Conservation (phyloP, 495 filamentous ascomycete genomes). For the Aspergillus sclerotioniger region DNA sequence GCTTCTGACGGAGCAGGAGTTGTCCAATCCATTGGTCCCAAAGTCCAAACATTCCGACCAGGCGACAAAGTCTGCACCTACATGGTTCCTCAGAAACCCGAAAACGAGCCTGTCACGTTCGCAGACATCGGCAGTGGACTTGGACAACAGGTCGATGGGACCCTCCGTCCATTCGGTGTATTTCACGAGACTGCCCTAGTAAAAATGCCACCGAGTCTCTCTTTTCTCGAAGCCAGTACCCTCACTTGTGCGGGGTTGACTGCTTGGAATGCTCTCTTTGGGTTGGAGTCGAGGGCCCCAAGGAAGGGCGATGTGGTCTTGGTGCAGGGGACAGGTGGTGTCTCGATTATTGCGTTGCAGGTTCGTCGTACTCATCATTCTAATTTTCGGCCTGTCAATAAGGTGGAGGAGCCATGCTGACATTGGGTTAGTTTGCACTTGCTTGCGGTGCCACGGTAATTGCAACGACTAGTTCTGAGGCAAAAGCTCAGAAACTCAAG, state of each 20-base stretch:
- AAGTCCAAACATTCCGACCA: constrained; percentile 11
- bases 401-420: background rate
- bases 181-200: constrained; percentile 70
- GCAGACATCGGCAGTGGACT: constrained; percentile 46
- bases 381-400: background rate
- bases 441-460: constrained; percentile 69
- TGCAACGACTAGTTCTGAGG: constrained; percentile 62
- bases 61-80: constrained; percentile 20
- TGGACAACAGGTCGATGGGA: constrained; percentile 63
- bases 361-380: constrained; percentile 1
- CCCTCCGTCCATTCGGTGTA: constrained; percentile 65
- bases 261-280: constrained; percentile 56
- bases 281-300: constrained; percentile 44
- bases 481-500: constrained; percentile 59
- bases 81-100: constrained; percentile 33
- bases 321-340: constrained; percentile 69
- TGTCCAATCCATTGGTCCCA: constrained; percentile 46
- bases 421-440: constrained; percentile 58
- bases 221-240: constrained; percentile 24
- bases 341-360: constrained; percentile 63
- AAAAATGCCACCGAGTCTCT: constrained; percentile 23
- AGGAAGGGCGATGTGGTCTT: constrained; percentile 36
- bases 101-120: constrained; percentile 43
- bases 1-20: constrained; percentile 67
- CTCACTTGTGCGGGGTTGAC: constrained; percentile 29